A percentile compares a stretch with the other conserved stretches of the same genome.
Evolutionary conservation across 2,329 filamentous ascomycete genomes (phyloP).

Genomic region (Botrytis medusae): DNA sequence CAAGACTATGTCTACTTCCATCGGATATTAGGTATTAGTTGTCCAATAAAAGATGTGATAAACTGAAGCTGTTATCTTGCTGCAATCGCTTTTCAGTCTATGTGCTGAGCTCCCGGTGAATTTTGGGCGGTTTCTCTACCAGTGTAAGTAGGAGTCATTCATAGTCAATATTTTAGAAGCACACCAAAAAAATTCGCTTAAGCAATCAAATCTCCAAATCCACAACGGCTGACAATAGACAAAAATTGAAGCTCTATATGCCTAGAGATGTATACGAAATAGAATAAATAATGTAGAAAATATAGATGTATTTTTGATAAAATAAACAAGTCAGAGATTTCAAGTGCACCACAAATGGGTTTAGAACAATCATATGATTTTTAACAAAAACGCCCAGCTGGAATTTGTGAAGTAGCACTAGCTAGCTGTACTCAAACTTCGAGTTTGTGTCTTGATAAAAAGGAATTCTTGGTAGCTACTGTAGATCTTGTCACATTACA

Average conservation of each 20-base stretch:
- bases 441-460: not conserved
- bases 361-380: not conserved
- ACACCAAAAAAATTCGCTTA: no score
- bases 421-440: not conserved
- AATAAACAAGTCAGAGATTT: no score
- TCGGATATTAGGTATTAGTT: accelerated
- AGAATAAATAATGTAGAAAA: no score
- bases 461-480: not conserved
- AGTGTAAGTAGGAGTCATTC: no score
- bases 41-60: not conserved
- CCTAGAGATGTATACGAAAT: no score
- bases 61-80: not conserved
- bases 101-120: no score
- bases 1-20: not conserved
- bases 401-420: not conserved
- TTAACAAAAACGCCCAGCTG: not conserved
- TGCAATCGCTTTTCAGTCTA: not conserved
- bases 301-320: no score
- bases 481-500: not conserved
- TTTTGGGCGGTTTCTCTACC: no score
- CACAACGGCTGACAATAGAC: no score
- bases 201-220: no score
- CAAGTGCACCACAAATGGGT: not conserved
- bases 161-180: no score
- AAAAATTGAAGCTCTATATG: no score